Evolutionary conservation across 1,139 yeast genomes (phyloP).

Genomic region (Zygosaccharomyces sapae): DNA sequence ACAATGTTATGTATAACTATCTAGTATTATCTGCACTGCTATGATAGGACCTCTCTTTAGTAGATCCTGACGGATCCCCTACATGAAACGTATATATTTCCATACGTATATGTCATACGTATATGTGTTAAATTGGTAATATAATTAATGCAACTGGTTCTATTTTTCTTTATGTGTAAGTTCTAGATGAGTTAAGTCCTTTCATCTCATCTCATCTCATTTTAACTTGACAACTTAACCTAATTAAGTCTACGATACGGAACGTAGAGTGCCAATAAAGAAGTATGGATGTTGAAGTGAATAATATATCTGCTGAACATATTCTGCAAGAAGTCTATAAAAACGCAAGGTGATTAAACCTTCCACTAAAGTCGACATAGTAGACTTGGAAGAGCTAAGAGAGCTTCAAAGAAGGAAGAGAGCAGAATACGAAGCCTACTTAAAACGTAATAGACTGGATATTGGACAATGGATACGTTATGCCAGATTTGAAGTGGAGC

Average conservation of each 20-base stretch:
- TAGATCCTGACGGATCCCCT: too few relatives aligned
- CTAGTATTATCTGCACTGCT: not conserved
- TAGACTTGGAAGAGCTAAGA: slow-evolving; percentile 74
- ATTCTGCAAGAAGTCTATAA: slow-evolving; percentile 54
- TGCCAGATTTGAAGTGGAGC: slow-evolving; percentile 82
- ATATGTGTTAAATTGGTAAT: not conserved
- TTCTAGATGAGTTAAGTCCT: not conserved
- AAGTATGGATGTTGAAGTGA: slow-evolving; percentile 11
- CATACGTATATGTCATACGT: not conserved
- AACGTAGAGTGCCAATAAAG: not conserved
- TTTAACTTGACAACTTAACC: not conserved
- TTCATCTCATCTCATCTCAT: not conserved
- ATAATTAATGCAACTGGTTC: not conserved
- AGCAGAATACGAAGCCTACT: slow-evolving; percentile 77
- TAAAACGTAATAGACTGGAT: slow-evolving; percentile 76
- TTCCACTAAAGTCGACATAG: slow-evolving; percentile 51
- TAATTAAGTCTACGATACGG: not conserved
- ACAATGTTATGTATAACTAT: not conserved
- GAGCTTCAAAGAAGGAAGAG: slow-evolving; percentile 75
- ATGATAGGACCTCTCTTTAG: not conserved
- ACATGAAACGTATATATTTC: too few relatives aligned
- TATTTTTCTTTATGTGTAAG: not conserved
- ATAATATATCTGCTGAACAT: slow-evolving; percentile 54
- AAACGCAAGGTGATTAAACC: slow-evolving; percentile 41
- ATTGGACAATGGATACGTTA: slow-evolving; percentile 89